Evolutionary conservation across 176 grass and related monocot genomes (phyloP), one percentile per base, ranked within the genome.

Genomic region (Aechmea fasciata): DNA sequence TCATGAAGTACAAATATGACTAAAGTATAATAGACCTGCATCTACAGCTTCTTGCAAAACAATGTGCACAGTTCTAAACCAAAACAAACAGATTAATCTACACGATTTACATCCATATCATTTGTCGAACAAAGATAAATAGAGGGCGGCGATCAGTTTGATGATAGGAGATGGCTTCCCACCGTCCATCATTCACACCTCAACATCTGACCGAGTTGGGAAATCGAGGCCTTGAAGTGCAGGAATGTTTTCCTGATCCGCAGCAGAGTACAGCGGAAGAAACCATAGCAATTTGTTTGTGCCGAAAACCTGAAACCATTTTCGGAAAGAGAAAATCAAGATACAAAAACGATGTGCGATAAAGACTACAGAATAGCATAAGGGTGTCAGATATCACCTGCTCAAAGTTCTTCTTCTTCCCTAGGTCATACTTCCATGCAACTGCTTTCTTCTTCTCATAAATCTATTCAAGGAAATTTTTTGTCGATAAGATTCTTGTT

Each of bases 261-360:
- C 85, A 2, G 22, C 26, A 19, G 85, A 89, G 80, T 88, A 87
- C 26, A 91, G 50, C 0, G 92, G 92, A 33, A 96, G 63, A 65
- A 96, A 96, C 92, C 88, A 96, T 66, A 96, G 47, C 81, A 83
- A 68, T 29, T 65, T 96, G 54, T 84, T 96, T 12, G 85, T 87
- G 73, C 92, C 92, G 47, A 96, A 96, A 28, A 96, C 85, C 92
- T 96, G 72, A 69, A 55, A 41, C 7, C 23, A 82, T 49, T 50
- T 19, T 8, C 1, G 19, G 9, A 63, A 12, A n/a, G 48, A 67
- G 50, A 67, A 51, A 67, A 54, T 77, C 47, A 6, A 48, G 10
- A 63, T 1, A 1, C 1, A 74, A 5, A 48, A 48, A 77, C 18
- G n/a, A 66, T 61, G 63, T 65, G 47, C 13, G 69, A 75, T 68